Percentiles rank a stretch among this genome's conserved stretches.
phyloP scores from a whole-genome alignment of 257 asterid genomes.

The Oldenlandia corymbosa region DNA sequence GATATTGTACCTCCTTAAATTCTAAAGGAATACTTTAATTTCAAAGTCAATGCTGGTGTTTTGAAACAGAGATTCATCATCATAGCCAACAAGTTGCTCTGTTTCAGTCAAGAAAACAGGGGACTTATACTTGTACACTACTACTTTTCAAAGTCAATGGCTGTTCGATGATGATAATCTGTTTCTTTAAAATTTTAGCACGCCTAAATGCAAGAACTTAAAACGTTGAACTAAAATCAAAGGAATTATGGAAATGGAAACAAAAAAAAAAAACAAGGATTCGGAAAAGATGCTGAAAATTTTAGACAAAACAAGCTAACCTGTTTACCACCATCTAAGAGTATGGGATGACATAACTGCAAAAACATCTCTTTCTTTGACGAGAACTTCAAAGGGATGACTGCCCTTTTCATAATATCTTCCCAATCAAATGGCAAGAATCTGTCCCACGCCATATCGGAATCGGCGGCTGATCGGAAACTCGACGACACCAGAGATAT shows the following conservation, averaged over 20 bases:
- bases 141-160: not conserved
- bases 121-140: not conserved
- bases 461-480: constrained; percentile 22
- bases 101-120: not conserved
- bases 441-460: constrained; percentile 27
- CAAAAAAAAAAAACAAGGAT: not conserved
- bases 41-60: not conserved
- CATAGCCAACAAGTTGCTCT: not conserved
- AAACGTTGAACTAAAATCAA: no score
- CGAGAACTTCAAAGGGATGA: constrained; percentile 16
- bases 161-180: no score
- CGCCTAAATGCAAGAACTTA: no score
- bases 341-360: constrained; percentile 18
- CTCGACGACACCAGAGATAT: constrained; percentile 18
- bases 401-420: constrained; percentile 16
- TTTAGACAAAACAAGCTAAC: no score
- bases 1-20: no score
- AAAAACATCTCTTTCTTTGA: constrained; percentile 27
- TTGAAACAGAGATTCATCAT: not conserved
- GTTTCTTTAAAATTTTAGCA: no score
- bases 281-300: not conserved
- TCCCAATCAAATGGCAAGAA: constrained; percentile 33
- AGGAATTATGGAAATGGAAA: not conserved
- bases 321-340: constrained; percentile 30
- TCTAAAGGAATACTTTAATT: no score